These are phyloP conservation scores for Cordyceps cicadae DNA, from an alignment of 2,329 filamentous ascomycete genomes.

Conservation along the genomic window DNA sequence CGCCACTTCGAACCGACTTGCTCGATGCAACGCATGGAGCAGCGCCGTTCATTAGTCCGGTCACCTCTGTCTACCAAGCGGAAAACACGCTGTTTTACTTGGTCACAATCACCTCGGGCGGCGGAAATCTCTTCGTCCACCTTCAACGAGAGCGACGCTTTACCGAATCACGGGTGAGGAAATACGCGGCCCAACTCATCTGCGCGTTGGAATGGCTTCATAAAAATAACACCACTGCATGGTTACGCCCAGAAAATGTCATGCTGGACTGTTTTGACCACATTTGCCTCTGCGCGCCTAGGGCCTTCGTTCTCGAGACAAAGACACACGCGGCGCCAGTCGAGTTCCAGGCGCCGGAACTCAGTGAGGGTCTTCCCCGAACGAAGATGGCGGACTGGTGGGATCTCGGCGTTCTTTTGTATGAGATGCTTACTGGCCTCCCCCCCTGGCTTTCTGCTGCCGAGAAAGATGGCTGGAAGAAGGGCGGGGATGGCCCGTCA, in stretches of 20 bases:
- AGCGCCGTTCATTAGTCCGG: not conserved
- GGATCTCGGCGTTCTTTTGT: not conserved
- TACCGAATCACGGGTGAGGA: not conserved
- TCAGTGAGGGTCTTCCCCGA: not conserved
- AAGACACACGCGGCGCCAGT: not conserved
- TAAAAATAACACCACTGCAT: not conserved
- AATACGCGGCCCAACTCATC: not conserved
- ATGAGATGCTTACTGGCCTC: not conserved
- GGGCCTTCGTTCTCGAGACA: not conserved
- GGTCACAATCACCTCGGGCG: not conserved
- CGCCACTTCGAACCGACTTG: not conserved
- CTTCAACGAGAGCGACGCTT: constrained; percentile 1
- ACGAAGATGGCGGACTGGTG: not conserved
- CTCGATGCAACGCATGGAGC: not conserved
- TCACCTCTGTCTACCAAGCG: not conserved
- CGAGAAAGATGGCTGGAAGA: not conserved
- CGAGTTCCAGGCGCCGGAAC: not conserved
- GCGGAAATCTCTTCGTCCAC: constrained; percentile 7
- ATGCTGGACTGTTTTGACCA: constrained; percentile 1
- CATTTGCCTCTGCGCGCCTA: not conserved
- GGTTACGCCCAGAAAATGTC: not conserved
- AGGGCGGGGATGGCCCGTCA: not conserved
- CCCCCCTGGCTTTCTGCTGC: not conserved
- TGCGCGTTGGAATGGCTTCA: constrained; percentile 1
- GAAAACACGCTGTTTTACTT: not conserved